Evolutionary conservation across 2,329 filamentous ascomycete species (phyloP).

Genomic region (Colletotrichum lupini): DNA sequence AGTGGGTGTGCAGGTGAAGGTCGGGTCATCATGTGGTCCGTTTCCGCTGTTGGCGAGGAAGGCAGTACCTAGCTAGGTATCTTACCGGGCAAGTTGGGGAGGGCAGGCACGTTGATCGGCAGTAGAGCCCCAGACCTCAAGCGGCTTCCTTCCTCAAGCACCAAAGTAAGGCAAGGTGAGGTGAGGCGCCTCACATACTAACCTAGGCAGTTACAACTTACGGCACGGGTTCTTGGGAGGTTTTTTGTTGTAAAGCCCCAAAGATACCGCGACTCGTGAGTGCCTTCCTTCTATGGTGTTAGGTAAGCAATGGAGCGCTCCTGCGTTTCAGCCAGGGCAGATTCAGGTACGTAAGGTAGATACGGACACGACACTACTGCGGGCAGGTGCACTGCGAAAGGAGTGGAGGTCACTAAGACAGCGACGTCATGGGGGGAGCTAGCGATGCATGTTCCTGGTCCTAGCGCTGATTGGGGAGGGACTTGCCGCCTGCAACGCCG

Average conservation of each 20-base stretch:
- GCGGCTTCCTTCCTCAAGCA: not conserved
- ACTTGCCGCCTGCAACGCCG: slow-evolving; percentile 14
- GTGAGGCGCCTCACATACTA: too few relatives aligned
- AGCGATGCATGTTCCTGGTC: slow-evolving; percentile 31
- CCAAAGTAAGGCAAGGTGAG: too few relatives aligned
- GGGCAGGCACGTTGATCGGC: not conserved
- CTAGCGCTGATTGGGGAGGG: slow-evolving; percentile 26
- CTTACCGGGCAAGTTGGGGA: not conserved
- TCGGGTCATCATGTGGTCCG: not conserved
- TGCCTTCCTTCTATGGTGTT: not conserved
- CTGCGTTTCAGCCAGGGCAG: not conserved
- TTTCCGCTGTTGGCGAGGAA: not conserved
- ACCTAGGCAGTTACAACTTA: too few relatives aligned
- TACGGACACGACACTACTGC: not conserved
- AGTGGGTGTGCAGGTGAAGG: not conserved
- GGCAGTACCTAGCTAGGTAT: too few relatives aligned
- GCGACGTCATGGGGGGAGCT: slow-evolving; percentile 28
- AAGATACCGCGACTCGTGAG: too few relatives aligned
- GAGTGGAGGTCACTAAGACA: not conserved
- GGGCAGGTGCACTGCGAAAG: slow-evolving; percentile 11
- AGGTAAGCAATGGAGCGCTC: not conserved
- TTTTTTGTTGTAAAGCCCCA: too few relatives aligned
- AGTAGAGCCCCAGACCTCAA: not conserved
- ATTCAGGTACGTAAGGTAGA: not conserved
- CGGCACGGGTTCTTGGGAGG: too few relatives aligned